Base-by-base conservation (phyloP, 2,329 filamentous ascomycete species). In the Aspergillus candidus region DNA sequence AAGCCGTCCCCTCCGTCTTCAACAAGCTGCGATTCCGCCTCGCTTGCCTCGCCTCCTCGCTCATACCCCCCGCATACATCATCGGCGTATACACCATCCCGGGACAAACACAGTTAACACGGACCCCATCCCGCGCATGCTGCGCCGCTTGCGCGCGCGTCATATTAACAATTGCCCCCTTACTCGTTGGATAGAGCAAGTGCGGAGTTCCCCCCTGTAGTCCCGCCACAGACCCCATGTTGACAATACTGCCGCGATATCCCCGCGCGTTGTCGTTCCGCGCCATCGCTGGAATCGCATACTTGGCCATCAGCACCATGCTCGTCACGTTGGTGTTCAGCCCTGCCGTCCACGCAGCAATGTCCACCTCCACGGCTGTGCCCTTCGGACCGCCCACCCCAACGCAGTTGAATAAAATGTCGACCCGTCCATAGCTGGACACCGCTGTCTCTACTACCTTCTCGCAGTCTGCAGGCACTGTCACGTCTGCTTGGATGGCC, bases 351-450 rank as follows among this genome's bases (percentile, higher is more conserved):
- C 79, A 86, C 10, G 71, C 67, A 0, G 60, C 71, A 69, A 82
- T 75, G 53, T 84, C 77, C 1, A 83, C 75, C 0, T 80, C 75
- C 2, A 78, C 69, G 0, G 80, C 80, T 2, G 76, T 82, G 0
- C 82, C 82, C 1, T 63, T 44, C 0, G 79, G 73, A 0, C 82
- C 82, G 4, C 71, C 70, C 14, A 84, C 67, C 0, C 82, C 83
- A 2, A 85, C 82, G 44, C 79, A 80, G 55, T 84, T 84, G 31
- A 84, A 67, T 1, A 85, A 64, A 34, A 84, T 79, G 53, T 84
- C 79, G 2, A 85, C 50, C 2, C 76, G 66, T 0, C 78, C 79
- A 50, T 76, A 84, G 1, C 60, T 17, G 5, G 49, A 37, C 8
- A 55, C 22, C 0, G 79, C 72, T 0, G 58, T 44, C 0, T 69